Conservation (phyloP, 129 eudicot genomes). For the Kitagawia praeruptora region DNA sequence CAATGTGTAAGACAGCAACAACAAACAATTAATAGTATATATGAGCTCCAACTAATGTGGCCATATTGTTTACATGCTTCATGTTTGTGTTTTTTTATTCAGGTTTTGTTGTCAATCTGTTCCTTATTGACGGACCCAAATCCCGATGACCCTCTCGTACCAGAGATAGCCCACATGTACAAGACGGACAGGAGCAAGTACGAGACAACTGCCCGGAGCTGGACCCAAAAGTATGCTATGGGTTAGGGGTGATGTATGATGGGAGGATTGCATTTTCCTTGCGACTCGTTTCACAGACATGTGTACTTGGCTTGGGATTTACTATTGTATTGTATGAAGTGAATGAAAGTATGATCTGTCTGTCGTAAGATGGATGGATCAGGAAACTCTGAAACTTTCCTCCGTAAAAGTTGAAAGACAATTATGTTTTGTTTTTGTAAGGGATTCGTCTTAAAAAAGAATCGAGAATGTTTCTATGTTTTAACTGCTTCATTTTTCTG, state of each 20-base stretch:
- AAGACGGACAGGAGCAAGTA: conserved; percentile 30
- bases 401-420: conserved; percentile 3
- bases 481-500: not conserved
- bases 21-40: not conserved
- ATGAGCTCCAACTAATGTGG: not conserved
- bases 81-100: not conserved
- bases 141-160: conserved; percentile 27
- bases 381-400: not conserved
- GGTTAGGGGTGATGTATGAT: conserved; percentile 9
- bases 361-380: conserved; percentile 8
- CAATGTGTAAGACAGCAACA: not conserved
- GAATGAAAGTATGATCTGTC: conserved; percentile 12
- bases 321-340: conserved; percentile 10
- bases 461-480: not conserved
- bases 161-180: conserved; percentile 33
- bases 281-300: not conserved
- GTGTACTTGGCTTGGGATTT: not conserved
- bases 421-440: not conserved
- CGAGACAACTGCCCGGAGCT: conserved; percentile 34
- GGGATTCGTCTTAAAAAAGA: not conserved
- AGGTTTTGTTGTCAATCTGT: conserved; percentile 32
- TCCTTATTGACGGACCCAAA: conserved; percentile 29
- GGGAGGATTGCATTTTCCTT: not conserved
- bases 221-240: conserved; percentile 36
- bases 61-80: not conserved